phyloP scores from a whole-genome alignment of 495 filamentous ascomycete genomes.

The Aspergillus haitiensis region DNA sequence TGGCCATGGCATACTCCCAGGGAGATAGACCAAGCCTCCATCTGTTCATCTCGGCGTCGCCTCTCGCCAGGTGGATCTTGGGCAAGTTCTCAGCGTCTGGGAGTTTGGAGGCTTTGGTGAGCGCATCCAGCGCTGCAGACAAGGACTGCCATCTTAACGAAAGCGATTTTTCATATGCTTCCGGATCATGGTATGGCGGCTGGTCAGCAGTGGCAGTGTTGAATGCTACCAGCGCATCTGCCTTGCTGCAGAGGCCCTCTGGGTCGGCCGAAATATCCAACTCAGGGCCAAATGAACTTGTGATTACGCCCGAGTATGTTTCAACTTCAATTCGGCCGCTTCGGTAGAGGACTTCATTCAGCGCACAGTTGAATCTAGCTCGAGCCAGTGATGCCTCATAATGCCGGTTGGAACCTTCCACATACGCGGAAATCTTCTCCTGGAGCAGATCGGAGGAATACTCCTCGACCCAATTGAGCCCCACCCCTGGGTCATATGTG shows the following conservation, averaged over 20 bases:
- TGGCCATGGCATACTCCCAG: constrained; percentile 45
- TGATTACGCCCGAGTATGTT: constrained; percentile 53
- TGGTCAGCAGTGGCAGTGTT: constrained; percentile 44
- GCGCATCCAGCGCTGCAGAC: constrained; percentile 45
- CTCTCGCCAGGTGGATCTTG: constrained; percentile 61
- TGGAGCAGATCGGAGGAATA: constrained; percentile 49
- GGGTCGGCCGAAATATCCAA: constrained; percentile 46
- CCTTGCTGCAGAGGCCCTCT: constrained; percentile 55
- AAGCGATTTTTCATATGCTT: constrained; percentile 30
- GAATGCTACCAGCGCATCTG: constrained; percentile 59
- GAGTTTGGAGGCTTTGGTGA: constrained; percentile 56
- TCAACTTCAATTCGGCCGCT: constrained; percentile 44
- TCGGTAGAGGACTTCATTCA: constrained; percentile 58
- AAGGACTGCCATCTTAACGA: constrained; percentile 51
- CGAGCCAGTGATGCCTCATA: constrained; percentile 54
- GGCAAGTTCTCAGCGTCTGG: constrained; percentile 53
- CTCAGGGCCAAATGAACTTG: constrained; percentile 41
- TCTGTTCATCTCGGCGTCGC: constrained; percentile 62
- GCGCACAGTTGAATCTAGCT: constrained; percentile 53
- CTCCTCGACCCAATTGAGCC: constrained; percentile 57
- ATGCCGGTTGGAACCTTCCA: constrained; percentile 43
- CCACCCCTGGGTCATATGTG: constrained; percentile 36
- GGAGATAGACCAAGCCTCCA: constrained; percentile 53
- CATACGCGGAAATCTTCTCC: constrained; percentile 49
- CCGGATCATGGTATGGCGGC: constrained; percentile 31